Percentiles rank a stretch among this genome's conserved stretches.
Conservation (phyloP, 495 filamentous ascomycete species). For the Xylaria grammica region DNA sequence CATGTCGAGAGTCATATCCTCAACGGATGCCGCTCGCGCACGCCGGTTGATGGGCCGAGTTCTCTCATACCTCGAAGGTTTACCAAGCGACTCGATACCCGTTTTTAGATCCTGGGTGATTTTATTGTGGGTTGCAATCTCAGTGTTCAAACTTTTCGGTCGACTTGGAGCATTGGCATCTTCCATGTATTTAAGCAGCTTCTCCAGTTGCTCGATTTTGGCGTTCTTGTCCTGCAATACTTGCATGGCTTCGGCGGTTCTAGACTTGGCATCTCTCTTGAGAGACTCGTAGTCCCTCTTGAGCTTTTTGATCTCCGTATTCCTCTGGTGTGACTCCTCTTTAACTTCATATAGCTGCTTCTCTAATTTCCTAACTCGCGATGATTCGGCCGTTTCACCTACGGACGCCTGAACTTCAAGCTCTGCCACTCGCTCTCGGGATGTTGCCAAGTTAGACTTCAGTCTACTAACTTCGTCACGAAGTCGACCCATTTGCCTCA, state of each 20-base stretch:
- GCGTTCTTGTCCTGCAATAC: conserved; percentile 69
- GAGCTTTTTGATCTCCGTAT: conserved; percentile 59
- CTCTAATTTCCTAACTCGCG: conserved; percentile 50
- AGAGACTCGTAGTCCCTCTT: conserved; percentile 58
- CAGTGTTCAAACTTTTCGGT: conserved; percentile 26
- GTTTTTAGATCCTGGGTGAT: conserved; percentile 30
- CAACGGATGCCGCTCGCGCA: conserved; percentile 29
- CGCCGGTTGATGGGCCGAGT: conserved; percentile 15
- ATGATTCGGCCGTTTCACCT: conserved; percentile 43
- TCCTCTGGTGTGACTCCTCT: conserved; percentile 49
- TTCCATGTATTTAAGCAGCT: conserved; percentile 56
- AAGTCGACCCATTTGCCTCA: conserved; percentile 53
- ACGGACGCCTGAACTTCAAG: conserved; percentile 53
- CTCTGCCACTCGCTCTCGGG: conserved; percentile 50
- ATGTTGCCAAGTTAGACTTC: conserved; percentile 49
- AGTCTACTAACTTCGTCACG: conserved; percentile 54
- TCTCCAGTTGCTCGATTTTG: conserved; percentile 65
- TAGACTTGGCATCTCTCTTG: conserved; percentile 64
- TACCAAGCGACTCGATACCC: conserved; percentile 34
- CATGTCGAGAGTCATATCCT: conserved; percentile 34
- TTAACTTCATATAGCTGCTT: conserved; percentile 44
- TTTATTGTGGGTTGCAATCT: conserved; percentile 18
- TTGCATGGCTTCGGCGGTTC: conserved; percentile 57
- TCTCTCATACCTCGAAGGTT: conserved; percentile 30
- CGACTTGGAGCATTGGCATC: conserved; percentile 28